Conservation (phyloP, 164 flowering plant genomes). For the Liriodendron chinense region DNA sequence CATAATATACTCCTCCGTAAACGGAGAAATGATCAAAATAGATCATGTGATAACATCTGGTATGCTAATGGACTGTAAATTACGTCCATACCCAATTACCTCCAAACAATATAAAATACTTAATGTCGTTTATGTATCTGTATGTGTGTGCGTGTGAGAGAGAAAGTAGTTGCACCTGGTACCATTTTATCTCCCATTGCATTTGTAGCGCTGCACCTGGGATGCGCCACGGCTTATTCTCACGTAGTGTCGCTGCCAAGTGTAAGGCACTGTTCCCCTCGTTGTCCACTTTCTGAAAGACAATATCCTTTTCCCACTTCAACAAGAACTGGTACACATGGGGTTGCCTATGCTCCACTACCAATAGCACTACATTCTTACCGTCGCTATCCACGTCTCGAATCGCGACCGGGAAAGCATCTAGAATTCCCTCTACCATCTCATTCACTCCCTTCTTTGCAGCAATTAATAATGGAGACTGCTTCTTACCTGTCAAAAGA, state of each 20-base stretch:
- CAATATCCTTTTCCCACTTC: no score
- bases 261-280: conserved; percentile 45
- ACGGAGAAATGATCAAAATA: no score
- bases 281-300: conserved; percentile 27
- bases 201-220: conserved; percentile 47
- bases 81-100: neutral
- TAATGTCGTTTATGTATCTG: neutral
- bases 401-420: conserved; percentile 33
- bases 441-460: conserved; percentile 40
- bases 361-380: conserved; percentile 38
- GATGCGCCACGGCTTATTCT: conserved; percentile 39
- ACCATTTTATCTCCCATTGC: conserved; percentile 59
- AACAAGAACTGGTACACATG: conserved; percentile 26
- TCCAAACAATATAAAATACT: neutral
- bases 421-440: conserved; percentile 34
- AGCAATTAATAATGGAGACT: conserved; percentile 36
- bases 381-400: conserved; percentile 26
- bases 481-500: conserved; percentile 6
- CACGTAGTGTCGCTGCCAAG: conserved; percentile 33
- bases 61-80: neutral
- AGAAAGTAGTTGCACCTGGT: conserved; percentile 24
- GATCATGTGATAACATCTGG: neutral
- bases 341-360: conserved; percentile 46
- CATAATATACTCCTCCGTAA: no score
- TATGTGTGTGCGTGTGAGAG: neutral